Base-by-base conservation (phyloP, 805 yeast species). In the Suhomyces faveliae region DNA sequence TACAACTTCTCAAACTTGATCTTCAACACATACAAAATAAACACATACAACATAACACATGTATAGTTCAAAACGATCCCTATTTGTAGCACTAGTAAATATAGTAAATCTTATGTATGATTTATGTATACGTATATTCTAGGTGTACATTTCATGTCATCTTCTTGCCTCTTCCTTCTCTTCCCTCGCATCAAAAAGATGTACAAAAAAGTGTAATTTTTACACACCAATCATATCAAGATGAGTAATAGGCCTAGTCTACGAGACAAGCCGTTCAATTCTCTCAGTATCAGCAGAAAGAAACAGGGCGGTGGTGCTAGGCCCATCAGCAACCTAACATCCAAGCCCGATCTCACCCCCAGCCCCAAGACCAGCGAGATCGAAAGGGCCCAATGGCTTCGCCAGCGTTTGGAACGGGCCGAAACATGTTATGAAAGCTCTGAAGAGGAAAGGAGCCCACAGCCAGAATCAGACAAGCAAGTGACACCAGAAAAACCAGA, bases 281-380 rank as follows among this genome's bases (percentile, higher is more conserved):
- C 42, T 27, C 35, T 44, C 20, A 24, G 37, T 29, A 35, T 47
- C 25, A 39, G 37, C 23, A 39, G 38, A 22, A 21, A 41, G 27
- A 46, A 46, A 38, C 49, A 37, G 15, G 46, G 46, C 11, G 49
- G 49, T 4, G 49, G 49, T 4, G 46, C 41, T 9, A 35, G 37
- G 21, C 49, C 49, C 29, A 19, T 46, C 45, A 46, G 45, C 24
- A 46, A 41, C 15, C 24, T 43, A 2, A 43, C 38, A 5, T 7
- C 19, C 12, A 42, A 39, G 30, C 22, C 24, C n/a, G 30, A 39
- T 19, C 15, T 17, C 17, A 35, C 30, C 8, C 15, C 37, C 21
- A 33, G 37, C 21, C 19, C 37, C 21, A 33, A 17, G 11, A 33
- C 20, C 37, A 33, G 37, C 15, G 39, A 42, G 17, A 29, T 42